These are phyloP conservation scores for Syncephalastrum sp. DNA, from an alignment of 371 early-diverging fungal genomes.

Conservation along the genomic window DNA sequence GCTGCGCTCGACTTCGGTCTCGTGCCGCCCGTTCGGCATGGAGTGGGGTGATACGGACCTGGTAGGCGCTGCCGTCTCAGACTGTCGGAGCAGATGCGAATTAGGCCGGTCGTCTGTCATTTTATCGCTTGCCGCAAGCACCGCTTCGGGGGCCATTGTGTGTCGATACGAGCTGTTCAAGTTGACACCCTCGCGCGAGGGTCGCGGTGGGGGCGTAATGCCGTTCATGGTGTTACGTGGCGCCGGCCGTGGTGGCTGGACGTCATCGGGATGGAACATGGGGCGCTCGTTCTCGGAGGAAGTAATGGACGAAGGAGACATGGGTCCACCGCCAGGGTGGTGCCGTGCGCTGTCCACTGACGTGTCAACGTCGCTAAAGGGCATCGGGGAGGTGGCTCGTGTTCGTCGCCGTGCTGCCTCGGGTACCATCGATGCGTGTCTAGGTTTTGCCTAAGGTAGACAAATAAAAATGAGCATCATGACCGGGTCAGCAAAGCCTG, in stretches of 20 bases:
- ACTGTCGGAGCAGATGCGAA: slow-evolving; percentile 7
- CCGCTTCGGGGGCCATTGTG: slow-evolving; percentile 14
- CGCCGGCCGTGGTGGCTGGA: slow-evolving; percentile 10
- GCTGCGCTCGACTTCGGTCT: slow-evolving; percentile 2
- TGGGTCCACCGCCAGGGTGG: slow-evolving; percentile 12
- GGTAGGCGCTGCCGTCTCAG: slow-evolving; percentile 2
- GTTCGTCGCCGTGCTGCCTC: slow-evolving; percentile 50
- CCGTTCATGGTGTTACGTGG: slow-evolving; percentile 18
- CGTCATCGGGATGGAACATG: slow-evolving; percentile 8
- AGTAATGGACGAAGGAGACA: slow-evolving; percentile 20
- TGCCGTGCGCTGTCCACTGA: slow-evolving; percentile 18
- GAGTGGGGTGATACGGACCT: slow-evolving; percentile 5
- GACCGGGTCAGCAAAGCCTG: too few relatives aligned
- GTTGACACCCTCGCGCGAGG: slow-evolving; percentile 53
- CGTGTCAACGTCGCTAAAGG: slow-evolving; percentile 29
- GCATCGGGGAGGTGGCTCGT: slow-evolving; percentile 39
- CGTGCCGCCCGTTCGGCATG: slow-evolving; percentile 9
- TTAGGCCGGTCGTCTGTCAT: slow-evolving; percentile 14
- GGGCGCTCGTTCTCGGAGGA: slow-evolving; percentile 18
- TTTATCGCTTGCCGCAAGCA: background rate
- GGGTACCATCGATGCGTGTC: slow-evolving; percentile 46
- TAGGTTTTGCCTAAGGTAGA: slow-evolving; percentile 24
- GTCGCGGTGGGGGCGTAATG: slow-evolving; percentile 42
- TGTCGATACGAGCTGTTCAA: slow-evolving; percentile 26
- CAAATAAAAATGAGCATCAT: too few relatives aligned